phyloP scores from a whole-genome alignment of 768 basidiomycete genomes.

The Pulveroboletus sp. region DNA sequence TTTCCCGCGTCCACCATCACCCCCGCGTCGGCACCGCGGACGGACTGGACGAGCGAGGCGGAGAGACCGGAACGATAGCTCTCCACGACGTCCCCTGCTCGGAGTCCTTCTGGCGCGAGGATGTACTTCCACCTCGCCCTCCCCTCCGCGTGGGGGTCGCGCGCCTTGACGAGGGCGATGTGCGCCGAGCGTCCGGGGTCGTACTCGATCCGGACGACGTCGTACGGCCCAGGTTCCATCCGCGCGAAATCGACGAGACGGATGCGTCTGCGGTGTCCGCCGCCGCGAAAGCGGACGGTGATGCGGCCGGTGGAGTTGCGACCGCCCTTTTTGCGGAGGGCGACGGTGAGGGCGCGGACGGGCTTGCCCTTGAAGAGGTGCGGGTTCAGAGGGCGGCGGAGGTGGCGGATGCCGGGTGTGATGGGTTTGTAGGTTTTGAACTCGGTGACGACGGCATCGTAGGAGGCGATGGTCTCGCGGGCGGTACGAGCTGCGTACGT shows the following conservation, averaged over 20 bases:
- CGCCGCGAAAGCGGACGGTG: slow-evolving; percentile 85
- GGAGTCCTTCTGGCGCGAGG: slow-evolving; percentile 82
- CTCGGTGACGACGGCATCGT: slow-evolving; percentile 43
- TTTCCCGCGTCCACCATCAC: neutral
- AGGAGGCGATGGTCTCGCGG: slow-evolving; percentile 31
- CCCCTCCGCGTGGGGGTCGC: slow-evolving; percentile 50
- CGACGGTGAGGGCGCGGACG: slow-evolving; percentile 72
- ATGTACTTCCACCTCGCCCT: slow-evolving; percentile 81
- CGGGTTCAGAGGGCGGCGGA: slow-evolving; percentile 72
- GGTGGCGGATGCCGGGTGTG: slow-evolving; percentile 82
- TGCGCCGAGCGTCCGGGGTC: slow-evolving; percentile 93
- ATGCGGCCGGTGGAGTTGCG: slow-evolving; percentile 80
- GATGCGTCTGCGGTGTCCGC: slow-evolving; percentile 85
- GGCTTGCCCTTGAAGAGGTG: slow-evolving; percentile 89
- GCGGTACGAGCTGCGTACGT: slow-evolving; percentile 36
- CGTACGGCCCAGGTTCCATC: slow-evolving; percentile 71
- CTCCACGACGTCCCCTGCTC: slow-evolving; percentile 84
- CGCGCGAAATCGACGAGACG: slow-evolving; percentile 85
- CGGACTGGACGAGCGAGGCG: slow-evolving; percentile 54
- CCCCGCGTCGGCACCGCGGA: slow-evolving; percentile 20
- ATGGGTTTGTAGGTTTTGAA: slow-evolving; percentile 92
- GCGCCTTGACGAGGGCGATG: slow-evolving; percentile 80
- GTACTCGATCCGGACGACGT: slow-evolving; percentile 93
- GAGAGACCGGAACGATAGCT: slow-evolving; percentile 84
- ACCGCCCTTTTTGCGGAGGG: slow-evolving; percentile 83